Percentiles rank a stretch among this genome's conserved stretches.
phyloP scores from a whole-genome alignment of 2,329 filamentous ascomycete species.

The Albifimbria verrucaria region DNA sequence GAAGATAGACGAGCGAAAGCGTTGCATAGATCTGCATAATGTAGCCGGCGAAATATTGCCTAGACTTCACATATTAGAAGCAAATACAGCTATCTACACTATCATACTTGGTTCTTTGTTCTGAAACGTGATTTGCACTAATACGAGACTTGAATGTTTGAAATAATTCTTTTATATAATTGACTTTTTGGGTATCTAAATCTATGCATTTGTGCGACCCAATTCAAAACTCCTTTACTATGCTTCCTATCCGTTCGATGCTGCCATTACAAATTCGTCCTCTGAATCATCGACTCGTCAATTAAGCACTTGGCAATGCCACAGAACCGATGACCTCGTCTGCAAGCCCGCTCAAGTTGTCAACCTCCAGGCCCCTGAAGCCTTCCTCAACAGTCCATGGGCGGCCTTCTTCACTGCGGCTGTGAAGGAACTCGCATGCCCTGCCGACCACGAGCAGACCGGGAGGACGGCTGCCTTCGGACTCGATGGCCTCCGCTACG shows the following conservation, averaged over 20 bases:
- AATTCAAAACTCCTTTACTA: background rate
- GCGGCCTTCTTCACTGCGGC: slow-evolving; percentile 48
- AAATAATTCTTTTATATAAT: slow-evolving; percentile 3
- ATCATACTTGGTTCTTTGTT: background rate
- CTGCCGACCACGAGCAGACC: slow-evolving; percentile 82
- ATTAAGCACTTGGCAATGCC: background rate
- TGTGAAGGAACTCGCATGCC: slow-evolving; percentile 76
- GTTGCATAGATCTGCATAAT: background rate
- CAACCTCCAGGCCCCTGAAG: slow-evolving; percentile 67
- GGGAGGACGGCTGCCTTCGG: slow-evolving; percentile 84
- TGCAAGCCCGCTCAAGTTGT: slow-evolving; percentile 15
- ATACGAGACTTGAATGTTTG: background rate
- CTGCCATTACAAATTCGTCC: too few relatives aligned
- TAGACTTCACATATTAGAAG: background rate
- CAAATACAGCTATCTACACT: background rate
- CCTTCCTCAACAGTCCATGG: slow-evolving; percentile 88
- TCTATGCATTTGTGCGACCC: background rate
- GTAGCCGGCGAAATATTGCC: background rate
- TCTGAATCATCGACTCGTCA: background rate
- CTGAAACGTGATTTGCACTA: too few relatives aligned
- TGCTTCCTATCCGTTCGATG: background rate
- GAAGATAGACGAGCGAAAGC: background rate
- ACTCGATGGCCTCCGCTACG: slow-evolving; percentile 79
- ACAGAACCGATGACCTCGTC: background rate
- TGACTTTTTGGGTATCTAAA: background rate